Conservation (phyloP, 768 basidiomycete genomes). For the Asterophora parasitica region DNA sequence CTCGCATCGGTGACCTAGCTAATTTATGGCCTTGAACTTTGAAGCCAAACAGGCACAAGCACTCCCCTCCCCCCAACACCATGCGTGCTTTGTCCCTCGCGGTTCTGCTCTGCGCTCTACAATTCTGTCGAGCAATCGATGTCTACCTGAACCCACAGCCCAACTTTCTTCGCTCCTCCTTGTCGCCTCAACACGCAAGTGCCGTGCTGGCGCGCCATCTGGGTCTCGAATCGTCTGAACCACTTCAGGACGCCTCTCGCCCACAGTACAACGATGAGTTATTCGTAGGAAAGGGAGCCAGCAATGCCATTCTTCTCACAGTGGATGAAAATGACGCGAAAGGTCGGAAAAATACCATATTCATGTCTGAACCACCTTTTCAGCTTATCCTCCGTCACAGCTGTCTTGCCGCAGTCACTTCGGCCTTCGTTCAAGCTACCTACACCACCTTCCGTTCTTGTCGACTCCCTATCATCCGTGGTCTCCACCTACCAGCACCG, state of each 20-base stretch:
- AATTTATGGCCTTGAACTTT: too few relatives aligned
- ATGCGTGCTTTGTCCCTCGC: constrained; percentile 22
- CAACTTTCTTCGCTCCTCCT: constrained; percentile 29
- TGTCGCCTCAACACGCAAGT: constrained; percentile 52
- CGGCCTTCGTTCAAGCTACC: constrained; percentile 42
- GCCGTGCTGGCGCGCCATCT: constrained; percentile 64
- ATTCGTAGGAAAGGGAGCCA: constrained; percentile 55
- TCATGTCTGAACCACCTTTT: background rate
- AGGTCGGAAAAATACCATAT: constrained; percentile 34
- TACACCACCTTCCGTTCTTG: constrained; percentile 23
- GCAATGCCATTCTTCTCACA: constrained; percentile 49
- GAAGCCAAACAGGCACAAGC: constrained; percentile 31
- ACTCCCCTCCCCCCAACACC: constrained; percentile 15
- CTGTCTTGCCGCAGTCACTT: constrained; percentile 51
- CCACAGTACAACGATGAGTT: constrained; percentile 30
- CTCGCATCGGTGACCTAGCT: too few relatives aligned
- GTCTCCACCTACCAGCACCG: constrained; percentile 54
- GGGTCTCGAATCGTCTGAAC: constrained; percentile 63
- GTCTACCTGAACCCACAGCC: constrained; percentile 55
- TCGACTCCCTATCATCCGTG: constrained; percentile 45
- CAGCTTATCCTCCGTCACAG: constrained; percentile 28
- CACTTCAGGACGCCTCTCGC: constrained; percentile 33
- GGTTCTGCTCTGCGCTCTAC: constrained; percentile 29
- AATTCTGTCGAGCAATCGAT: constrained; percentile 44
- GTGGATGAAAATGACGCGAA: constrained; percentile 50